These are phyloP conservation scores for Excoecaria cochinchinensis DNA, from an alignment of 345 rosid species.

Conservation along the genomic window DNA sequence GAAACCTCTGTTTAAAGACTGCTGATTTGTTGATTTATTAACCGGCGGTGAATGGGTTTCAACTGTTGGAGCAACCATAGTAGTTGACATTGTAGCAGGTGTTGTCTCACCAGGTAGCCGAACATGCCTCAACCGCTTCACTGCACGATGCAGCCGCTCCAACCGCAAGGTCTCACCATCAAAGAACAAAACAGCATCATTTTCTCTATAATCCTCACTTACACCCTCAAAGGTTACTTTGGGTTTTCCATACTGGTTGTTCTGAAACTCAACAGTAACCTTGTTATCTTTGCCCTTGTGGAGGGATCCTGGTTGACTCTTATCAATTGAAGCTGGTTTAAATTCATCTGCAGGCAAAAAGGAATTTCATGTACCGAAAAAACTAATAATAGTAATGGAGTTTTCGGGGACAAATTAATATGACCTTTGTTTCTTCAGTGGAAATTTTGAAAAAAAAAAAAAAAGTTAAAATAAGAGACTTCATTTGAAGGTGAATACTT, in stretches of 20 bases:
- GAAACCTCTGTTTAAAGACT: constrained; percentile 21
- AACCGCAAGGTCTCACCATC: constrained; percentile 25
- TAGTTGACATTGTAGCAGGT: constrained; percentile 1
- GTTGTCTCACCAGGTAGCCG: constrained; percentile 29
- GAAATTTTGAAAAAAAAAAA: too few relatives aligned
- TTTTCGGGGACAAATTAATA: background rate
- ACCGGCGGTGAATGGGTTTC: background rate
- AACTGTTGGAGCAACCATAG: constrained; percentile 11
- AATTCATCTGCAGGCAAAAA: constrained; percentile 15
- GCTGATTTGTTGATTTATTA: constrained; percentile 18
- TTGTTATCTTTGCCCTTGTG: constrained; percentile 21
- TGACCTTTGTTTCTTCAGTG: background rate
- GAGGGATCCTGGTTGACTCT: constrained; percentile 23
- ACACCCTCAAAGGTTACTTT: constrained; percentile 26
- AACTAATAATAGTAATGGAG: background rate
- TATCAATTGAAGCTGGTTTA: constrained; percentile 32
- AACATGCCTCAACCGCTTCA: constrained; percentile 29
- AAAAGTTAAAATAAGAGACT: too few relatives aligned
- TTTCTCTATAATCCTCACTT: constrained; percentile 30
- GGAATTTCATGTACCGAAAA: background rate
- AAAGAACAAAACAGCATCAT: constrained; percentile 29
- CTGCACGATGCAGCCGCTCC: constrained; percentile 29
- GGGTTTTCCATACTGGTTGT: constrained; percentile 25
- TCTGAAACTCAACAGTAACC: constrained; percentile 29
- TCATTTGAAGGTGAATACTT: too few relatives aligned